A percentile compares a stretch with the other conserved stretches of the same genome.
Conservation (phyloP, 176 grass and related monocot genomes). For the Chrysopogon serrulatus region DNA sequence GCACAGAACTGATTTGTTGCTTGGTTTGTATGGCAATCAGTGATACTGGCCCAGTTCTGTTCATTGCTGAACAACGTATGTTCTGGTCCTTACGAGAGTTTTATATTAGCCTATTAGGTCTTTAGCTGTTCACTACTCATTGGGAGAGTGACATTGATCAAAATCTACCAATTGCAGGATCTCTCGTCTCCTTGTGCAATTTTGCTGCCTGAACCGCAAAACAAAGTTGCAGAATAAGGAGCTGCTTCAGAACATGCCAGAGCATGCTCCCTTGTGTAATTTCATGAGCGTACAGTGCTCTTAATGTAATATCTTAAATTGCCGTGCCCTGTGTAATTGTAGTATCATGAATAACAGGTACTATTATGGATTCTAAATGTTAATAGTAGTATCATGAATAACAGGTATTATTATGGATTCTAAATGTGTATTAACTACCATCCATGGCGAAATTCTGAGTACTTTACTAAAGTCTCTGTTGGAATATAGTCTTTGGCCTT, state of each 20-base stretch:
- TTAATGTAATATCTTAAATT: slow-evolving; percentile 14
- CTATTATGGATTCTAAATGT: not conserved
- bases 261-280: slow-evolving; percentile 17
- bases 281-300: not conserved
- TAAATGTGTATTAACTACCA: not conserved
- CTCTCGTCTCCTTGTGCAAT: not conserved
- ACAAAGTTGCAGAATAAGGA: slow-evolving; percentile 8
- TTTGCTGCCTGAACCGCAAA: not conserved
- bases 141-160: not conserved
- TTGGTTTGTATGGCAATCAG: not conserved
- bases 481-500: too few species aligned
- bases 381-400: not conserved
- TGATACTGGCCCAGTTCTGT: not conserved
- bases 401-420: too few species aligned
- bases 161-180: slow-evolving; percentile 22
- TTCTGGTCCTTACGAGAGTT: not conserved
- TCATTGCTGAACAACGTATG: not conserved
- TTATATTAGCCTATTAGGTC: not conserved
- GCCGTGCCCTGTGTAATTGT: not conserved
- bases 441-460: not conserved
- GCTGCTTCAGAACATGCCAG: not conserved
- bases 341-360: slow-evolving; percentile 9
- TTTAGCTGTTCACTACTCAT: not conserved
- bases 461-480: not conserved
- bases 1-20: not conserved